Evolutionary conservation across 2,329 filamentous ascomycete species (phyloP).

Genomic region (Penicillium sp.): DNA sequence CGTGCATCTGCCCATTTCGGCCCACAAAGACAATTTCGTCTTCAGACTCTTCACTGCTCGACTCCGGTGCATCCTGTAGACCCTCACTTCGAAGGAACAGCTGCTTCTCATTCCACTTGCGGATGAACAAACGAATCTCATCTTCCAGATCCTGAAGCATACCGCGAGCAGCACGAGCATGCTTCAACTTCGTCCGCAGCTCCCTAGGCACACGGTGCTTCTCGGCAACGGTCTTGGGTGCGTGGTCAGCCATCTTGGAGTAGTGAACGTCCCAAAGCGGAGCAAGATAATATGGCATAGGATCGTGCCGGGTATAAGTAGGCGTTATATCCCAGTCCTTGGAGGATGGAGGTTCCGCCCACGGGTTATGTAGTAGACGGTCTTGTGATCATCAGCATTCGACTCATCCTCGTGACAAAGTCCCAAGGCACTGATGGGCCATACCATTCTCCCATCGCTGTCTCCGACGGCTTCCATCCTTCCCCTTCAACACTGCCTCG

Average conservation of each 20-base stretch:
- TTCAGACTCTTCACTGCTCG: slow-evolving; percentile 56
- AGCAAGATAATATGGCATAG: slow-evolving; percentile 85
- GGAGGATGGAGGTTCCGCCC: slow-evolving; percentile 76
- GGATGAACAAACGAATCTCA: slow-evolving; percentile 74
- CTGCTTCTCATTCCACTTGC: slow-evolving; percentile 57
- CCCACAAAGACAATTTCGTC: slow-evolving; percentile 93
- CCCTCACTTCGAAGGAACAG: slow-evolving; percentile 47
- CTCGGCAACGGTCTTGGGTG: slow-evolving; percentile 34
- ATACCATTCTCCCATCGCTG: slow-evolving; percentile 94
- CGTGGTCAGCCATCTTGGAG: slow-evolving; percentile 38
- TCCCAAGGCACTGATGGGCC: slow-evolving; percentile 10
- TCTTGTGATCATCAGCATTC: slow-evolving; percentile 54
- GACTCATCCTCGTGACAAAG: background rate
- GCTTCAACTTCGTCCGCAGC: slow-evolving; percentile 76
- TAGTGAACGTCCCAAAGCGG: slow-evolving; percentile 72
- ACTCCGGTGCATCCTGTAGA: slow-evolving; percentile 44
- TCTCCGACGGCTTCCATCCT: slow-evolving; percentile 81
- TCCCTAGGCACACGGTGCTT: slow-evolving; percentile 68
- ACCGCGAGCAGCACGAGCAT: slow-evolving; percentile 70
- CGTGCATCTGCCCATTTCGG: slow-evolving; percentile 61
- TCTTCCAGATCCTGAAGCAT: slow-evolving; percentile 82
- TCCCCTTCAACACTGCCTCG: slow-evolving; percentile 79
- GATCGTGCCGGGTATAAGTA: slow-evolving; percentile 69
- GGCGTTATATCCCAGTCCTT: slow-evolving; percentile 80
- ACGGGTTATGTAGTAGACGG: slow-evolving; percentile 80